A percentile compares a stretch with the other conserved stretches of the same genome.
Evolutionary conservation across 169 alveolate species (phyloP).

Genomic region (Plasmodium relictum): DNA sequence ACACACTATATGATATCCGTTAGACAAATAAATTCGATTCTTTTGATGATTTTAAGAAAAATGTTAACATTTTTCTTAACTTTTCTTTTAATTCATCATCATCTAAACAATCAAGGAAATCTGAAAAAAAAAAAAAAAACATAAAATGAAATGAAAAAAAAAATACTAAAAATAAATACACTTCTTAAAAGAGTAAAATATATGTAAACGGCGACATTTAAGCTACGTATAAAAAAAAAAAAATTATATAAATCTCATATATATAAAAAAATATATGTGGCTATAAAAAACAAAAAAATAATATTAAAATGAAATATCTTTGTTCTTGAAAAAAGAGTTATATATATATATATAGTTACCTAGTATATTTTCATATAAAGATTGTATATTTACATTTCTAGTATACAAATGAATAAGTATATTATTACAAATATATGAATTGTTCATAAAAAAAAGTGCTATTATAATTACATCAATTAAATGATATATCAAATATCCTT

Average conservation of each 20-base stretch:
- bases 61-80: slow-evolving; percentile 60
- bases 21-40: slow-evolving; percentile 66
- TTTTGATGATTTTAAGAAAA: slow-evolving; percentile 63
- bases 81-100: slow-evolving; percentile 65
- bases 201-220: neutral
- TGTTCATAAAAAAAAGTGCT: slow-evolving; percentile 73
- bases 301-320: neutral
- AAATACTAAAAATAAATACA: neutral
- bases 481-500: slow-evolving; percentile 68
- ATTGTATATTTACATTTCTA: slow-evolving; percentile 50
- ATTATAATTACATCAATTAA: slow-evolving; percentile 64
- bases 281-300: neutral
- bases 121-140: slow-evolving; percentile 20
- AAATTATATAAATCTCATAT: neutral
- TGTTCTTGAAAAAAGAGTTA: neutral
- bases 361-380: slow-evolving; percentile 70
- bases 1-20: neutral
- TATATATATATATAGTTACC: slow-evolving; percentile 22
- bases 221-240: neutral
- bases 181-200: neutral
- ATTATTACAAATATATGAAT: slow-evolving; percentile 65
- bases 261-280: neutral
- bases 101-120: slow-evolving; percentile 54
- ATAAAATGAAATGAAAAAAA: neutral
- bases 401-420: slow-evolving; percentile 73